Percentiles rank a stretch among this genome's conserved stretches.
phyloP scores from a whole-genome alignment of 495 filamentous ascomycete genomes.

The Hypomontagnella submonticulosa region DNA sequence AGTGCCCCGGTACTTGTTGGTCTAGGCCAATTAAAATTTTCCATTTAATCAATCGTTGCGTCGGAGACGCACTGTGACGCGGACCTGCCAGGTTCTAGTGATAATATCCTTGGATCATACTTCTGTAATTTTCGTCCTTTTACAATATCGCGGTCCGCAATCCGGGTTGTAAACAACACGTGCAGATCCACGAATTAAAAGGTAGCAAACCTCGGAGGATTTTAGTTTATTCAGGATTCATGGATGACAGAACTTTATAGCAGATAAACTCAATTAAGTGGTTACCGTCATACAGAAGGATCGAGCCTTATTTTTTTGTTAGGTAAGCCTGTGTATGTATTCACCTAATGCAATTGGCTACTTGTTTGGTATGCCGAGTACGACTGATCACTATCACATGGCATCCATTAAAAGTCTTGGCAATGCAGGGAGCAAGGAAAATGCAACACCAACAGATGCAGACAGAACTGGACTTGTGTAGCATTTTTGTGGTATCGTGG shows the following conservation, averaged over 20 bases:
- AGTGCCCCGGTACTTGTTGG: conserved; percentile 32
- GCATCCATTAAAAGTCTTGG: conserved; percentile 11
- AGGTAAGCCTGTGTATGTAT: neutral
- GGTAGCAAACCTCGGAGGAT: conserved; percentile 14
- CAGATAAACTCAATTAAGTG: conserved; percentile 28
- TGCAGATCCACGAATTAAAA: neutral
- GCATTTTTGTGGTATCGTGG: conserved; percentile 48
- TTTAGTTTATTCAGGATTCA: neutral
- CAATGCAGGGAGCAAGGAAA: conserved; percentile 2
- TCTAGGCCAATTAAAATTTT: conserved; percentile 34
- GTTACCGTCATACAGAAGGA: conserved; percentile 26
- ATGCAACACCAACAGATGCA: conserved; percentile 2
- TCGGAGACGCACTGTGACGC: conserved; percentile 38
- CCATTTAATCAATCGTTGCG: conserved; percentile 32
- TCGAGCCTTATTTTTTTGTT: neutral
- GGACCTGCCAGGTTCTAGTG: conserved; percentile 19
- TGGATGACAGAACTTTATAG: conserved; percentile 39
- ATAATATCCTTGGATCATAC: conserved; percentile 31
- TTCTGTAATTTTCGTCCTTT: conserved; percentile 8
- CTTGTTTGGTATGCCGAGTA: conserved; percentile 3
- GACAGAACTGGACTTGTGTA: conserved; percentile 38
- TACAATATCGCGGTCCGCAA: conserved; percentile 12
- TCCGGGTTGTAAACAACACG: conserved; percentile 18
- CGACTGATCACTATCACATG: conserved; percentile 28
- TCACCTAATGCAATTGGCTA: too few species aligned